Evolutionary conservation across 768 basidiomycete genomes (phyloP), one percentile per base, ranked within the genome.

Genomic region (Boletus barrowsii): DNA sequence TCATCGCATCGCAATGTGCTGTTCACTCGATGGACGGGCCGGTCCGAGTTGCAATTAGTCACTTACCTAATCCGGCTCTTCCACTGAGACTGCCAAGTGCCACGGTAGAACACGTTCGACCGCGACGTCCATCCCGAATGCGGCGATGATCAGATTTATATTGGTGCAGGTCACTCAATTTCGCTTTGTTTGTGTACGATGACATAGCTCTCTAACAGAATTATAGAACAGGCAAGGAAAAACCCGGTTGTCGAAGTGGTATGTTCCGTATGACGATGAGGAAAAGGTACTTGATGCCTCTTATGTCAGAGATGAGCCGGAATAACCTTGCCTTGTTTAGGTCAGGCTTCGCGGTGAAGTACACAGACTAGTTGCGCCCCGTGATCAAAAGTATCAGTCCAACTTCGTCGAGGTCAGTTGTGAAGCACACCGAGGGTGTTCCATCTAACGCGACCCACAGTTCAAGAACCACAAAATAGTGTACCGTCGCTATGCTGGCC

Each of bases 351-450:
- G 96, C 18, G 96, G 97, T 4, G 97, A 99, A 70, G 96, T 99
- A 1, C 97, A 99, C 70, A 80, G 97, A 35, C 72, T 98, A 57
- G 92, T 99, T 11, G 97, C 97, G 0, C 94, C 97, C 17, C 76
- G 97, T 58, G 97, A 99, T 72, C 94, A 98, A 76, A 98, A 98
- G 74, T 97, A 98, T 62, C 97, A 98, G 72, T 96, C 93, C 22
- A 99, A 99, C 70, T 98, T 98, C 62, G 97, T 98, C 33, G 97
- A 99, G 83, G 96, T 96, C 50, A 44, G 84, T 66, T 33, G 33
- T 37, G 36, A 36, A 43, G 14, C 30, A 40, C 29, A 41, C 13
- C 14, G 39, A 44, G 15, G 15, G 35, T 32, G 40, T 24, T 39
- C 59, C 50, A 57, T 39, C 3, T 32, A 55, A 49, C 54, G 30